These are phyloP conservation scores for Sphagnum contortum DNA, from an alignment of 225 moss, liverwort and hornwort genomes.

Conservation along the genomic window DNA sequence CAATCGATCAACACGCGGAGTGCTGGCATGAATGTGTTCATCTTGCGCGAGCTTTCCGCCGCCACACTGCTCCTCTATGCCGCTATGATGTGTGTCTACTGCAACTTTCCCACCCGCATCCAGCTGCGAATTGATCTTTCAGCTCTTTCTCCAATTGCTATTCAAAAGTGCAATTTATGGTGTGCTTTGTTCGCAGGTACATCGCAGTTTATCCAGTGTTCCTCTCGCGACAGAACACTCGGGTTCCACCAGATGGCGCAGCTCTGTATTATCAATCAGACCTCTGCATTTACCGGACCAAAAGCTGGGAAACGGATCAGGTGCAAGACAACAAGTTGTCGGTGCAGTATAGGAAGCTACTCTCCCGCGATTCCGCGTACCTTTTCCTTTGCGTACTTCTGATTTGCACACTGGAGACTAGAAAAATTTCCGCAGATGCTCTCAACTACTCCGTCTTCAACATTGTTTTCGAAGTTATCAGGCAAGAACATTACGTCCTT, in stretches of 20 bases:
- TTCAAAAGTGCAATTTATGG: no score
- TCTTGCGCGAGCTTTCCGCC: slow-evolving; percentile 32
- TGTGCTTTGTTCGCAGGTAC: slow-evolving; percentile 22
- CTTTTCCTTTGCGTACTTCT: slow-evolving; percentile 44
- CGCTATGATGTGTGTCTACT: slow-evolving; percentile 29
- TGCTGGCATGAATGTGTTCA: slow-evolving; percentile 41
- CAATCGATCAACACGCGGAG: slow-evolving; percentile 55
- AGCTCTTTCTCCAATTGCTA: background rate
- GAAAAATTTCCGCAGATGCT: slow-evolving; percentile 33
- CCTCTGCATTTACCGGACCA: background rate
- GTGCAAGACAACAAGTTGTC: slow-evolving; percentile 21
- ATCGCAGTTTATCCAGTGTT: slow-evolving; percentile 49
- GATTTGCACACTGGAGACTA: slow-evolving; percentile 34
- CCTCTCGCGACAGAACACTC: slow-evolving; percentile 43
- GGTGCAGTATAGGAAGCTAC: slow-evolving; percentile 33
- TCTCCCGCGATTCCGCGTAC: slow-evolving; percentile 32
- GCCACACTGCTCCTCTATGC: slow-evolving; percentile 42
- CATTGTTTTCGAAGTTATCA: slow-evolving; percentile 66
- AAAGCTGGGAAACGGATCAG: background rate
- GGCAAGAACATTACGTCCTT: slow-evolving; percentile 8
- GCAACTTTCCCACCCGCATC: no score
- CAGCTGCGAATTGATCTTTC: background rate
- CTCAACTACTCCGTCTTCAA: slow-evolving; percentile 67
- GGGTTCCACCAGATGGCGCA: slow-evolving; percentile 6
- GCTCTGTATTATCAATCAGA: slow-evolving; percentile 9